Evolutionary conservation across 495 filamentous ascomycete species (phyloP), one percentile per base, ranked within the genome.

Genomic region (Penicillium psychrofluorescens): DNA sequence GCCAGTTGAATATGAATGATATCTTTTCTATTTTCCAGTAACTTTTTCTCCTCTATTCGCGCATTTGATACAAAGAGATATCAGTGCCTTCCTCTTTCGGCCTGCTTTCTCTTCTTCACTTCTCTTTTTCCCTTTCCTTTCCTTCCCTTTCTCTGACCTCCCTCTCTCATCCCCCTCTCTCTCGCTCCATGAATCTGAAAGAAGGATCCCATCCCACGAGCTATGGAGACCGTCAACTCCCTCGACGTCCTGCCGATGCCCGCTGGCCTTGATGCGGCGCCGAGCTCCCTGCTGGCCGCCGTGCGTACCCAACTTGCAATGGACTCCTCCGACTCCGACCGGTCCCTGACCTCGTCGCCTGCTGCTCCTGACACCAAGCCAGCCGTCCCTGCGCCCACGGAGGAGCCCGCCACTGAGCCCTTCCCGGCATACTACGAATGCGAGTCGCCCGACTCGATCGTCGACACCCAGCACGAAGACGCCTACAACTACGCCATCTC

Each of bases 371-470:
- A 22, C 22, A 3, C 2, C 22, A 22, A 6, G 22, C 22, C 22
- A 22, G 22, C 22, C 22, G 4, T 22, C 22, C 22, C 22, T 22
- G 22, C 22, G 22, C 3, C 22, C 22, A 22, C 3, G 22, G 2
- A 4, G 22, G 22, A 22, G n/a, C 14, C 28, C 40, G 41, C 8
- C 49, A 41, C 1, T 0, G 64, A 68, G 37, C 59, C 66, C 0
- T 70, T 70, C 36, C 64, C 64, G 1, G 56, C 56, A 5, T 70
- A 62, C 43, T 47, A 59, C 22, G 56, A 60, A 8, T 49, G 47
- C 54, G 47, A 22, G 22, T 22, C 22, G 22, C 22, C 22, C 4
- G 22, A 22, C 22, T 22, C 40, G 48, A 51, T n/a, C 2, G 11
- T 42, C 7, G 43, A 56, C 29, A 28, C 38, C 2, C 32, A 38